A percentile compares a stretch with the other conserved stretches of the same genome.
Conservation (phyloP, 805 yeast genomes). For the Zygosaccharomyces bisporus region DNA sequence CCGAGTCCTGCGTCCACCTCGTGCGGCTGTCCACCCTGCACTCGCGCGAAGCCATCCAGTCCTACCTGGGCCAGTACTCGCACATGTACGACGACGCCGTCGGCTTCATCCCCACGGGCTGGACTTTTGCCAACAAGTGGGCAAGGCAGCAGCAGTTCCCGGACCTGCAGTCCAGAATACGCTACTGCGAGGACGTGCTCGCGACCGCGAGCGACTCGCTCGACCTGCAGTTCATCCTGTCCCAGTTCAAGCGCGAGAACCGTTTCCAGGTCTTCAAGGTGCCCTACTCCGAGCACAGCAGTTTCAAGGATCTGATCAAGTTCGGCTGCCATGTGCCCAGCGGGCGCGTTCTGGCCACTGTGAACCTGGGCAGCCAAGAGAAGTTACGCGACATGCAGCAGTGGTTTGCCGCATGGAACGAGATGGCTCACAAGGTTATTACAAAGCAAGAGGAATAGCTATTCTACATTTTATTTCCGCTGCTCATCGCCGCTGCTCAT, state of each 20-base stretch:
- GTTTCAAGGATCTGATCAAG: constrained; percentile 71
- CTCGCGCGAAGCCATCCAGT: constrained; percentile 33
- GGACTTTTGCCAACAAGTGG: constrained; percentile 54
- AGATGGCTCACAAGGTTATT: constrained; percentile 11
- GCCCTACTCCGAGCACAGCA: constrained; percentile 94
- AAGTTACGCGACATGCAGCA: constrained; percentile 30
- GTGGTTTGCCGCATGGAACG: constrained; percentile 39
- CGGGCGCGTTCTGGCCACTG: constrained; percentile 72
- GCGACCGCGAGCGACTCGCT: constrained; percentile 10
- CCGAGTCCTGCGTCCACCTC: constrained; percentile 59
- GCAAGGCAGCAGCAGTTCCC: constrained; percentile 15
- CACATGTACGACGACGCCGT: constrained; percentile 40
- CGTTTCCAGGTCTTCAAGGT: constrained; percentile 52
- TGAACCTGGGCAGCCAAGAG: constrained; percentile 41
- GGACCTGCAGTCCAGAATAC: constrained; percentile 17
- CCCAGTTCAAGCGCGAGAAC: constrained; percentile 35
- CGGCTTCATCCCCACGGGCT: constrained; percentile 88
- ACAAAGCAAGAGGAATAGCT: too few relatives aligned
- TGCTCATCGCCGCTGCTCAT: too few relatives aligned
- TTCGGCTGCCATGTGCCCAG: constrained; percentile 55
- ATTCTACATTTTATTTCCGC: too few relatives aligned
- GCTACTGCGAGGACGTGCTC: constrained; percentile 17
- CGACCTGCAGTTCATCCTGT: constrained; percentile 22
- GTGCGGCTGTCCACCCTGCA: constrained; percentile 61
- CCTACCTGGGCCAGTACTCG: constrained; percentile 23